Base-by-base conservation (phyloP, 2,329 filamentous ascomycete species). In the Calonectria hawksworthii region DNA sequence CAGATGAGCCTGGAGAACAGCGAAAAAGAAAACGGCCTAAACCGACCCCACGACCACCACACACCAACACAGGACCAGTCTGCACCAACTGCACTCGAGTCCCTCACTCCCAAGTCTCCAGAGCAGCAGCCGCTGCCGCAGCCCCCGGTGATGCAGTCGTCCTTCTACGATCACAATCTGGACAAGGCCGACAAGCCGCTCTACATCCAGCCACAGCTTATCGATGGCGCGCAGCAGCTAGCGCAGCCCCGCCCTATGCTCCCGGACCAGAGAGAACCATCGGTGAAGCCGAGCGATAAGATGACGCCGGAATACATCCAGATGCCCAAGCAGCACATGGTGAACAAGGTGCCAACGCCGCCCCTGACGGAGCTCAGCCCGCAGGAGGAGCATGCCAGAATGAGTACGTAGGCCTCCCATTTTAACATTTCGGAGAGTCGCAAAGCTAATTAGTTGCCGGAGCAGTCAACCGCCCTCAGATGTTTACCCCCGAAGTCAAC, bases 131-230 rank as follows among this genome's bases (percentile, higher is more conserved):
- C 56, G 7, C 36, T 63, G 23, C 56, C 56, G 36, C 68, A 70
- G 47, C 56, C 56, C 21, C 67, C 51, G 44, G 68, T 70, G 68
- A 50, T 70, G 41, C 68, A 64, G 56, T n/a, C 68, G 7, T 38
- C 56, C 21, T 70, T 70, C 21, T 70, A 63, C 68, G 68, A 70
- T 18, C 68, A 70, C 34, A 10, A n/a, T 7, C 16, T 51, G 8
- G 54, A 70, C 32, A 70, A 70, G 30, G 10, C 23, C 18, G 56
- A 52, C 44, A 70, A 70, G 56, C 54, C 54, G 28, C 44, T 70
- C 16, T 70, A 70, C 56, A 70, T 70, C 23, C 68, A 70, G 34
- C 68, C 65, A 10, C 68, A 64, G 32, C 68, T 64, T 23, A 64
- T 70, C 23, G 54, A 70, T n/a, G 34, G 26, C 32, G 26, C 68